Evolutionary conservation across 2,329 filamentous ascomycete species (phyloP), one percentile per base, ranked within the genome.

Genomic region (Pestalotiopsis sp.): DNA sequence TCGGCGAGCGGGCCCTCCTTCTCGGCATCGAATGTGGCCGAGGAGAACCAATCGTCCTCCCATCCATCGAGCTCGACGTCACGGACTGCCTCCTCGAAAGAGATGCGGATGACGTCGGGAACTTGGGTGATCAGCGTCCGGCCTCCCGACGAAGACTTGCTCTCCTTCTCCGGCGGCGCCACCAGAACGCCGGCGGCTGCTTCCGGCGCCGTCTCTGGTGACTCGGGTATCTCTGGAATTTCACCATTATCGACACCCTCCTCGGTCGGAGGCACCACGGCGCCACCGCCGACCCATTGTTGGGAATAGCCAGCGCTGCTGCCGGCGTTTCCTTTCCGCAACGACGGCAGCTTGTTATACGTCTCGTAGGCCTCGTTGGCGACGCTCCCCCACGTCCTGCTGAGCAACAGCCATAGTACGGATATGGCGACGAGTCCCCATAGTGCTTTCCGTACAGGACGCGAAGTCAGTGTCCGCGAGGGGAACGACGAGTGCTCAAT

Each of bases 41-140:
- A 74, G 11, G 80, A 73, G 65, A 81, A 79, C 81, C 82, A 83
- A 12, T 79, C 74, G 67, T 82, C 81, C 69, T 83, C 80, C 81
- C 81, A 82, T 3, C 80, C 80, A 45, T 79, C 75, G n/a, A 83
- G 71, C 25, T 72, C 69, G 6, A 82, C 73, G 66, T 82, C 79
- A 39, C 71, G 69, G 3, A 80, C 79, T 0, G 80, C 76, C 27
- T 80, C 77, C 61, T 81, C 79, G 65, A 83, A 82, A 12, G 80
- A 76, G 67, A 82, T 77, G 66, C 80, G 77, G n/a, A 83, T 72
- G 23, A 82, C 75, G 59, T 82, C 80, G 3, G 81, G 80, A n/a
- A 82, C 66, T 6, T 68, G 68, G 49, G 80, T 57, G 41, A 70
- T 66, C 11, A 75, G 67, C 20, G 64, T 59, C 1, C 66, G 68